Evolutionary conservation across 257 asterid genomes (phyloP).

Genomic region (Nicotiana undulata): DNA sequence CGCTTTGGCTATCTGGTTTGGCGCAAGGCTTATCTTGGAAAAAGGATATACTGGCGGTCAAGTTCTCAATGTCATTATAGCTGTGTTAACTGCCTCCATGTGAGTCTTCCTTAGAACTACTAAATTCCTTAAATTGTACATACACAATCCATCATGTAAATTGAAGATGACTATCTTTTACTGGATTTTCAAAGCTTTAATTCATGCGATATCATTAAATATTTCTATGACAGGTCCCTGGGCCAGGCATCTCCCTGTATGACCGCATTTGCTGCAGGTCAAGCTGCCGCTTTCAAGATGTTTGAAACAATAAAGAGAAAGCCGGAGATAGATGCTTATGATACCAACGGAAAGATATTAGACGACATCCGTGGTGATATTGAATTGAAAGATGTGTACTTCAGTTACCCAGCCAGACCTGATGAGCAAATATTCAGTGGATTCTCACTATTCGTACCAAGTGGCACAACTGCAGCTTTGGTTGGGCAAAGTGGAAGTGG

Average conservation of each 20-base stretch:
- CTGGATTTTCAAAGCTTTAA: neutral
- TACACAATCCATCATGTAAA: neutral
- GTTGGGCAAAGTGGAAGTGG: constrained; percentile 95
- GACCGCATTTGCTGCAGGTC: constrained; percentile 71
- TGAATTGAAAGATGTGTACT: constrained; percentile 49
- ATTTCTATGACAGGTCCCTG: constrained; percentile 47
- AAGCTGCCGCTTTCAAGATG: constrained; percentile 86
- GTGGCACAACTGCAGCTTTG: constrained; percentile 73
- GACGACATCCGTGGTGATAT: constrained; percentile 57
- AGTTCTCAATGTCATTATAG: constrained; percentile 45
- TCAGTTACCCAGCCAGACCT: constrained; percentile 80
- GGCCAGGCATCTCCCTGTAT: constrained; percentile 84
- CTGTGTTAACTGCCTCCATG: constrained; percentile 71
- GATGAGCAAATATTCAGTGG: constrained; percentile 59
- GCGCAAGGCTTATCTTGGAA: constrained; percentile 48
- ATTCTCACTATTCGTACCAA: constrained; percentile 50
- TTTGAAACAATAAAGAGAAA: constrained; percentile 62
- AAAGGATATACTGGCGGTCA: constrained; percentile 59
- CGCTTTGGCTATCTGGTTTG: constrained; percentile 81
- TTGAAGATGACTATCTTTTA: neutral
- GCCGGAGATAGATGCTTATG: constrained; percentile 71
- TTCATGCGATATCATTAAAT: constrained; percentile 2
- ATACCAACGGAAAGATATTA: constrained; percentile 42
- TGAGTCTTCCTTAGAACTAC: constrained; percentile 23
- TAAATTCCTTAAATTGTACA: neutral